phyloP scores from a whole-genome alignment of 306 rosid genomes.

The Malus orientalis region DNA sequence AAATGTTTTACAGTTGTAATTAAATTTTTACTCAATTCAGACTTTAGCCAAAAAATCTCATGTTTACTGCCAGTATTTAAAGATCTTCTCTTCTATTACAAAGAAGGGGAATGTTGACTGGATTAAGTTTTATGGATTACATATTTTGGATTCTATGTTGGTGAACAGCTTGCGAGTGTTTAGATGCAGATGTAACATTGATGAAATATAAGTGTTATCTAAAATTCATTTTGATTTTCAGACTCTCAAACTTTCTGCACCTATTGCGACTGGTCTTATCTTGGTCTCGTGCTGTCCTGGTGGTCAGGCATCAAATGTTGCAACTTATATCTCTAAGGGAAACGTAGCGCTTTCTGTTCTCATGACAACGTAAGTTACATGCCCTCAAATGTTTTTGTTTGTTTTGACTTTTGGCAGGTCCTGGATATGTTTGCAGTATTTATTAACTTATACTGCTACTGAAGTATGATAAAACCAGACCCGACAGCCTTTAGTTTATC shows the following conservation, averaged over 20 bases:
- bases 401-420: neutral
- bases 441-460: neutral
- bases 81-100: too few relatives aligned
- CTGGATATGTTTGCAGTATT: neutral
- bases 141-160: too few relatives aligned
- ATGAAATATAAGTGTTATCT: neutral
- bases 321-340: conserved; percentile 91
- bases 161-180: neutral
- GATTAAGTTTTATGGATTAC: too few relatives aligned
- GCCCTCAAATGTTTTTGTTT: neutral
- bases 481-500: neutral
- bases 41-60: too few relatives aligned
- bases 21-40: too few relatives aligned
- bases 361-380: conserved; percentile 71
- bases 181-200: neutral
- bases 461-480: neutral
- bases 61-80: too few relatives aligned
- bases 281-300: conserved; percentile 99
- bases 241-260: conserved; percentile 84
- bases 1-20: neutral
- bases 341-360: conserved; percentile 94
- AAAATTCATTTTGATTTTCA: conserved; percentile 30
- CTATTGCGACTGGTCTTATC: conserved; percentile 96
- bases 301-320: conserved; percentile 97
- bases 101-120: too few relatives aligned